A percentile compares a stretch with the other conserved stretches of the same genome.
These are phyloP conservation scores for Cyamopsis tetragonoloba DNA, from an alignment of 306 rosid genomes.

Conservation along the genomic window DNA sequence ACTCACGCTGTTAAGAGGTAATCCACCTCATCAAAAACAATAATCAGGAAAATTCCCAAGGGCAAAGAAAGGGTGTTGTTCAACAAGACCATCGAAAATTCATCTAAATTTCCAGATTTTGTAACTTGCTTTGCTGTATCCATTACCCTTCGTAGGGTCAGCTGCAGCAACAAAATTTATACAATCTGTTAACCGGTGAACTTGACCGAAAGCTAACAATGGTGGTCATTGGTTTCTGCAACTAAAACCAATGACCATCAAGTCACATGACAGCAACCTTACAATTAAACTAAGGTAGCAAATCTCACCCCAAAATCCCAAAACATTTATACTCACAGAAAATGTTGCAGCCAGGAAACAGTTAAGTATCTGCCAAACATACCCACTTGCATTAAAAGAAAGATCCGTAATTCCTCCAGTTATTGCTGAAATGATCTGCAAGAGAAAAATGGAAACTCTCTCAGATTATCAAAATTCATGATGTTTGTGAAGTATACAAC, in stretches of 20 bases:
- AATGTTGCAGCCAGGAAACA: constrained; percentile 96
- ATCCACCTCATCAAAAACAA: constrained; percentile 85
- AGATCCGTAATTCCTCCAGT: constrained; percentile 93
- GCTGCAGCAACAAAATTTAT: constrained; percentile 49
- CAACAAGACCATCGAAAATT: constrained; percentile 96
- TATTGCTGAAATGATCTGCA: constrained; percentile 94
- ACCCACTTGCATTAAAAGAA: constrained; percentile 78
- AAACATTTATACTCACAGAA: constrained; percentile 70
- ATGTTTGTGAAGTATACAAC: not conserved
- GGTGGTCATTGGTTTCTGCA: too few species aligned
- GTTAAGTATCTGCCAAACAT: constrained; percentile 82
- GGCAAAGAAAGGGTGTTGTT: constrained; percentile 93
- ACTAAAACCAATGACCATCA: too few species aligned
- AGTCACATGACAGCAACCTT: too few species aligned
- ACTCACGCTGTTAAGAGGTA: constrained; percentile 87
- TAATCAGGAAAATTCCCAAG: constrained; percentile 68
- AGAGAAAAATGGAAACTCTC: constrained; percentile 8
- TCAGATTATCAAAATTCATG: constrained; percentile 1
- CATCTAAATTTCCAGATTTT: constrained; percentile 87
- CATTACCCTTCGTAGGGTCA: constrained; percentile 87
- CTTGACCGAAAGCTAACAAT: constrained; percentile 6
- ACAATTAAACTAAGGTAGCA: too few species aligned
- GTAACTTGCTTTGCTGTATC: constrained; percentile 90
- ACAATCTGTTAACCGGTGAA: constrained; percentile 29
- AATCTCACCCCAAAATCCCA: constrained; percentile 20